Evolutionary conservation across 371 early-diverging fungal genomes (phyloP).

Genomic region (Syncephalastrum monosporum): DNA sequence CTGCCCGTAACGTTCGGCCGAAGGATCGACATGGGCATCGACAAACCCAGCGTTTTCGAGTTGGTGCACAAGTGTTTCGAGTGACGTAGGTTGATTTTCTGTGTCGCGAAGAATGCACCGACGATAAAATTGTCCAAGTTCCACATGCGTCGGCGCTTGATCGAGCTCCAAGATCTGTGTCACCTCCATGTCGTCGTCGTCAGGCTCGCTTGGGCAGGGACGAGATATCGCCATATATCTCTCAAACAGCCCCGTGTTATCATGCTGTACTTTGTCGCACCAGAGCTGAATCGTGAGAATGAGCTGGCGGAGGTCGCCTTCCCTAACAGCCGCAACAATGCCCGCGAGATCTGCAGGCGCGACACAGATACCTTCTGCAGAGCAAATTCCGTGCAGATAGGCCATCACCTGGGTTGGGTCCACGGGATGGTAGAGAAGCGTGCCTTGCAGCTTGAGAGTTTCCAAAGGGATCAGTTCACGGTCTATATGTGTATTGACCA

Average conservation of each 20-base stretch:
- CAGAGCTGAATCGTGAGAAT: slow-evolving; percentile 35
- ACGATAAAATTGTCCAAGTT: slow-evolving; percentile 10
- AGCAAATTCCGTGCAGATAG: slow-evolving; percentile 35
- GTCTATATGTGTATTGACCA: slow-evolving; percentile 13
- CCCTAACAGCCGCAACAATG: slow-evolving; percentile 18
- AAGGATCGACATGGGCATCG: slow-evolving; percentile 19
- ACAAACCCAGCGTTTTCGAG: slow-evolving; percentile 17
- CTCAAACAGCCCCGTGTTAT: background rate
- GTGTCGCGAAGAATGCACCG: background rate
- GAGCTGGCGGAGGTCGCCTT: slow-evolving; percentile 26
- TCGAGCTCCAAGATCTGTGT: slow-evolving; percentile 11
- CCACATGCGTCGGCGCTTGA: slow-evolving; percentile 7
- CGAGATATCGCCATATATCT: too few relatives aligned
- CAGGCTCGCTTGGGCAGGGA: too few relatives aligned
- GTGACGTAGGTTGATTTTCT: background rate
- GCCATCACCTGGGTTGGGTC: slow-evolving; percentile 17
- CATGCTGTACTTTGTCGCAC: slow-evolving; percentile 13
- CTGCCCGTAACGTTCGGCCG: background rate
- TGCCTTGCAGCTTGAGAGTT: slow-evolving; percentile 17
- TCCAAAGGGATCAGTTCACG: slow-evolving; percentile 27
- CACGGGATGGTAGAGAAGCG: slow-evolving; percentile 7
- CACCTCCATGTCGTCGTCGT: too few relatives aligned
- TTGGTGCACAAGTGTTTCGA: slow-evolving; percentile 6
- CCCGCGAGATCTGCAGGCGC: slow-evolving; percentile 24
- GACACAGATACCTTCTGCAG: slow-evolving; percentile 24